Evolutionary conservation across 306 rosid genomes (phyloP), one percentile per base, ranked within the genome.

Genomic region (Oxytropis ochrocephala): DNA sequence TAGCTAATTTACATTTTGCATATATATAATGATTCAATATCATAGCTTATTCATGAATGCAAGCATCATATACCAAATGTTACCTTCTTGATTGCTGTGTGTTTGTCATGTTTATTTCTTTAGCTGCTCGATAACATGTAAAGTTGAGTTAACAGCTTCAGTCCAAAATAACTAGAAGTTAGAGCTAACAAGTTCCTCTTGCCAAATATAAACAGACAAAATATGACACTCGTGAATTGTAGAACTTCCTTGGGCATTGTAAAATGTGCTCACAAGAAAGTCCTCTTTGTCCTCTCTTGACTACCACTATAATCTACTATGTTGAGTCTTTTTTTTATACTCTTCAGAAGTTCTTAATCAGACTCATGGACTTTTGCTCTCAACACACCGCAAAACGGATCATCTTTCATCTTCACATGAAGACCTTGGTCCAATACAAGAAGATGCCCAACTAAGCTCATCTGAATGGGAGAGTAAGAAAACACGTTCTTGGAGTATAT

Each of bases 181-280:
- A 80, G 86, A 64, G 79, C 62, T 65, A 67, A 72, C 57, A 39
- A 75, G 58, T 53, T 39, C 67, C 67, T 78, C 9, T 75, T 67
- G 83, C 84, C 90, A 81, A 79, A 64, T 52, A 69, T 79, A 77
- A 81, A 64, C 68, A 38, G 82, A 83, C 90, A 89, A 75, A 78
- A 54, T n/a, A n/a, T 56, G 54, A 49, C 59, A 78, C 80, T 83
- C 87, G 83, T 83, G 88, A 79, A 74, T 64, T 64, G 50, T 48
- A 65, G 1, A 58, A 83, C 77, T 65, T 77, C 64, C 76, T 87
- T 55, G 96, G 86, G 81, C 86, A 85, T 85, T 77, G 96, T 58
- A 38, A 69, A 21, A 67, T 78, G 13, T 82, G 79, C 73, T 38
- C 68, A 68, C 11, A 75, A 75, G 76, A 67, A 83, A 73, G 66